phyloP scores from a whole-genome alignment of 306 rosid genomes.

The Malus sylvestris region DNA sequence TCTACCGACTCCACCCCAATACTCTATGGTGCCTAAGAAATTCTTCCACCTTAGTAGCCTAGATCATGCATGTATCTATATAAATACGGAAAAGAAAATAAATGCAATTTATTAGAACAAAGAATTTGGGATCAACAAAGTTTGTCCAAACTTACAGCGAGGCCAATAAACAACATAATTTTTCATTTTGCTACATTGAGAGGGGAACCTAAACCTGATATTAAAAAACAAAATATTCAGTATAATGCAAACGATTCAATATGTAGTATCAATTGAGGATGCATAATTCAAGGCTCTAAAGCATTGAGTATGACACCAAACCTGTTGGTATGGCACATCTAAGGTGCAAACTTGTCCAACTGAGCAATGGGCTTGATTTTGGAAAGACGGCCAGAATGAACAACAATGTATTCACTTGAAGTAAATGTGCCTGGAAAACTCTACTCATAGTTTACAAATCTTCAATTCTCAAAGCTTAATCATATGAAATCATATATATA shows the following conservation, averaged over 20 bases:
- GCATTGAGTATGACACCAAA: background rate
- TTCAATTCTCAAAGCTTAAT: no score
- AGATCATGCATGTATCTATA: background rate
- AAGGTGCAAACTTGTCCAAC: conserved; percentile 33
- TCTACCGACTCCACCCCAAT: conserved; percentile 25
- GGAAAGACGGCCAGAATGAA: conserved; percentile 31
- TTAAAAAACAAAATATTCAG: background rate
- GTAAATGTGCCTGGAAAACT: conserved; percentile 26
- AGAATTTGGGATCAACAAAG: background rate
- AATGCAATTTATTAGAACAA: background rate
- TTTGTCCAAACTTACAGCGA: conserved; percentile 21
- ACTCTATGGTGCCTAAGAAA: conserved; percentile 29
- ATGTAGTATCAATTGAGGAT: background rate
- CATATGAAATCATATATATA: background rate
- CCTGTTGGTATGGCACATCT: conserved; percentile 40
- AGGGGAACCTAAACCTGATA: conserved; percentile 28
- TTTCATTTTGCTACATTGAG: conserved; percentile 34
- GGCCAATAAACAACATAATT: conserved; percentile 35
- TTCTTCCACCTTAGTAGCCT: conserved; percentile 47
- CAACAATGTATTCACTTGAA: conserved; percentile 35
- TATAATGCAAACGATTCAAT: background rate
- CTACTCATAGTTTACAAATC: background rate
- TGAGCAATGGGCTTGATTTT: conserved; percentile 36
- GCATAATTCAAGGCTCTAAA: background rate
- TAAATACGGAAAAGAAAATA: background rate